phyloP scores from a whole-genome alignment of 306 rosid species.

The Leucaena leucocephala region DNA sequence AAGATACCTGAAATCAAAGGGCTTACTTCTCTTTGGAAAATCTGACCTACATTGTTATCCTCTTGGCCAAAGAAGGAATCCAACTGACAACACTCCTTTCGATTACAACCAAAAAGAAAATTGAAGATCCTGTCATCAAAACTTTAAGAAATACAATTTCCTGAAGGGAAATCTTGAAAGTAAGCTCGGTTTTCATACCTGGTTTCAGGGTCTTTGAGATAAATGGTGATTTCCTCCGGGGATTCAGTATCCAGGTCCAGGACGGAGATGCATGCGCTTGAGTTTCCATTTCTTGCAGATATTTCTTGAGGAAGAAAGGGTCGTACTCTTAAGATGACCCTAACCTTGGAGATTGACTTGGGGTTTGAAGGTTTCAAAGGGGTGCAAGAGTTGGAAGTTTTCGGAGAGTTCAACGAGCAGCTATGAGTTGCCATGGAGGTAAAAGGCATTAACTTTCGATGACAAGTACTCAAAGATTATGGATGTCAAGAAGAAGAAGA shows the following conservation, averaged over 20 bases:
- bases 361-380: constrained; percentile 40
- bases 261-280: constrained; percentile 60
- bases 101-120: constrained; percentile 43
- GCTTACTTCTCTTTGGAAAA: constrained; percentile 69
- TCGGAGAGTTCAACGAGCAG: constrained; percentile 33
- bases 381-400: constrained; percentile 36
- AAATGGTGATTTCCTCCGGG: constrained; percentile 56
- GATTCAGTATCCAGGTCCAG: constrained; percentile 44
- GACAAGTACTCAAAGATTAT: constrained; percentile 13
- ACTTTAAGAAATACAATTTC: background rate
- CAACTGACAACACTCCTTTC: constrained; percentile 77
- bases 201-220: constrained; percentile 74
- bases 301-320: constrained; percentile 71
- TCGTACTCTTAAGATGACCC: constrained; percentile 83
- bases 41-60: constrained; percentile 67
- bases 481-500: background rate
- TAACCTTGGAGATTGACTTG: constrained; percentile 60
- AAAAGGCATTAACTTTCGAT: constrained; percentile 9
- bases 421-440: constrained; percentile 43
- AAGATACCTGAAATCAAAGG: constrained; percentile 76
- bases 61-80: constrained; percentile 81
- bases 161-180: background rate
- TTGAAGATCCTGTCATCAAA: constrained; percentile 5
- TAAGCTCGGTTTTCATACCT: constrained; percentile 50
- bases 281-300: constrained; percentile 36